A percentile compares a stretch with the other conserved stretches of the same genome.
Evolutionary conservation across 352 stramenopile species (phyloP).

Genomic region (Phytopythium delawarense): DNA sequence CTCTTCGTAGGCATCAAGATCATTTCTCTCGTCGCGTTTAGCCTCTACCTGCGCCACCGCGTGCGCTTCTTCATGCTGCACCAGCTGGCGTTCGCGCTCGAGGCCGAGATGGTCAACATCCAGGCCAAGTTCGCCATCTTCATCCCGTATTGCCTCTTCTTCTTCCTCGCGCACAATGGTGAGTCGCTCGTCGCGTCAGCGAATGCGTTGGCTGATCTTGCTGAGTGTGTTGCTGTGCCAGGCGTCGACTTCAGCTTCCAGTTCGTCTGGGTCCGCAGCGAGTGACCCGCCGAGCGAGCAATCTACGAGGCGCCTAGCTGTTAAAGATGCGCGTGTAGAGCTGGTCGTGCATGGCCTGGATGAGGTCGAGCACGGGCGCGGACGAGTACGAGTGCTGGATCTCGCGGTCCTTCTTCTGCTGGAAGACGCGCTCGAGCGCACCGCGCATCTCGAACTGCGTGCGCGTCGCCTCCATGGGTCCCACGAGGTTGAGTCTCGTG

Average conservation of each 20-base stretch:
- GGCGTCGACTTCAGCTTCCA: constrained; percentile 17
- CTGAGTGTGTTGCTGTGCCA: background rate
- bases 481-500: constrained; percentile 77
- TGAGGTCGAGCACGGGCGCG: constrained; percentile 70
- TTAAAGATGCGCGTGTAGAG: constrained; percentile 90
- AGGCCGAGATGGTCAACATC: constrained; percentile 18
- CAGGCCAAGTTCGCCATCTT: constrained; percentile 22
- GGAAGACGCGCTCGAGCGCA: constrained; percentile 50
- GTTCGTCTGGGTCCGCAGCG: constrained; percentile 11
- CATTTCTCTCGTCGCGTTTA: constrained; percentile 9
- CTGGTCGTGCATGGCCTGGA: constrained; percentile 82
- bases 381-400: constrained; percentile 75
- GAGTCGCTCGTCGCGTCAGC: background rate
- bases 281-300: background rate
- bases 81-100: constrained; percentile 24
- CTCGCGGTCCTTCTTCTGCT: constrained; percentile 56
- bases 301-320: constrained; percentile 24
- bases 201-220: background rate
- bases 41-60: constrained; percentile 7
- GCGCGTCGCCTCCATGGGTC: constrained; percentile 62
- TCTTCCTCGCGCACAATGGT: constrained; percentile 27
- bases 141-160: constrained; percentile 24
- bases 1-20: constrained; percentile 17
- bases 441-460: constrained; percentile 55
- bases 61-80: constrained; percentile 20